Conservation (phyloP, 2,329 filamentous ascomycete species). For the Cercospora sojina region DNA sequence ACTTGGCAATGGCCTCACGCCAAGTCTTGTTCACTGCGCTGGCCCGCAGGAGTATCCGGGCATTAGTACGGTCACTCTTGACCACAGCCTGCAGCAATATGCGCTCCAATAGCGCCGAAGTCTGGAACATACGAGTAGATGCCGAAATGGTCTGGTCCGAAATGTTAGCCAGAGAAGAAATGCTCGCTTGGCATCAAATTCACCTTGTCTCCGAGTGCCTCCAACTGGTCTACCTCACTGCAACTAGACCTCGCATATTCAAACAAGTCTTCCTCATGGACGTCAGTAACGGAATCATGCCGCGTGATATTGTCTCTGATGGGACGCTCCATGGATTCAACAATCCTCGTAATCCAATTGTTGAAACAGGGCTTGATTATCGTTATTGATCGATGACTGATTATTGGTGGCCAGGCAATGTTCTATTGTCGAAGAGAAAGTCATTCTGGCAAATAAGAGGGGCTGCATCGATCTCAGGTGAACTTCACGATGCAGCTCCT, state of each 20-base stretch:
- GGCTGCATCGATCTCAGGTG: not conserved
- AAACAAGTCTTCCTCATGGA: not conserved
- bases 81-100: not conserved
- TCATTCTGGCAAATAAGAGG: not conserved
- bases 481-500: not conserved
- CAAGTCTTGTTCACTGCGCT: constrained; percentile 1
- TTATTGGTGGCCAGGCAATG: not conserved
- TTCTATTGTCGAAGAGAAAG: not conserved
- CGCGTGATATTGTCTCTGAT: not conserved
- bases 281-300: constrained; percentile 2
- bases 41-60: not conserved
- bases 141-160: not conserved
- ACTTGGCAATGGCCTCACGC: not conserved
- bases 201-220: not conserved
- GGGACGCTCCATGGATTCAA: not conserved
- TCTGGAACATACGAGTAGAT: not conserved
- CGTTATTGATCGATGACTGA: not conserved
- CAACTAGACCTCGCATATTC: not conserved
- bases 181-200: not conserved
- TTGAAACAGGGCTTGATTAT: not conserved
- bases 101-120: not conserved
- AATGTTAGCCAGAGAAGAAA: not conserved
- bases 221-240: not conserved
- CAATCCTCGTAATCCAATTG: not conserved
- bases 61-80: not conserved